Percentiles rank a stretch among this genome's conserved stretches.
phyloP scores from a whole-genome alignment of 1,139 yeast species.

The Debaryomyces robertsiae region DNA sequence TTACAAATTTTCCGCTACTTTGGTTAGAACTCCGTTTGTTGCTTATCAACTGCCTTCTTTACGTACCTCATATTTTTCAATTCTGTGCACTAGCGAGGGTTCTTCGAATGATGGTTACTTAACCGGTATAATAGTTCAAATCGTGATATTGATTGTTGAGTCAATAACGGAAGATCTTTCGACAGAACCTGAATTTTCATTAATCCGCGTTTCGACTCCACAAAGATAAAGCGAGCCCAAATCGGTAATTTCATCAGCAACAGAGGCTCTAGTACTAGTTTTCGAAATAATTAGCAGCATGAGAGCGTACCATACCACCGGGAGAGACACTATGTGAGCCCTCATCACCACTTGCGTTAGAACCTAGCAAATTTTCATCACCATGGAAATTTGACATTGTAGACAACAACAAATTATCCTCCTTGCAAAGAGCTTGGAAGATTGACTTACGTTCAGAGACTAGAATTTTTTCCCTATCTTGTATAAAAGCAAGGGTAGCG shows the following conservation, averaged over 20 bases:
- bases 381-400: not conserved
- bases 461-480: slow-evolving; percentile 16
- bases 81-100: slow-evolving; percentile 1
- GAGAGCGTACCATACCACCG: not conserved
- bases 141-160: not conserved
- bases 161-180: not conserved
- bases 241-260: too few species aligned
- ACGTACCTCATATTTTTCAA: slow-evolving; percentile 15
- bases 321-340: not conserved
- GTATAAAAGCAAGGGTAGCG: slow-evolving; percentile 17
- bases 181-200: slow-evolving; percentile 3
- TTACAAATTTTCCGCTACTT: slow-evolving; percentile 82
- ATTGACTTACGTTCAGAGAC: slow-evolving; percentile 15
- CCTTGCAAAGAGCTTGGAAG: slow-evolving; percentile 19
- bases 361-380: slow-evolving; percentile 5
- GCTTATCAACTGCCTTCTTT: not conserved
- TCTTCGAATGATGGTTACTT: not conserved
- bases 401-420: slow-evolving; percentile 16
- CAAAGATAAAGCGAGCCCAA: not conserved
- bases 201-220: slow-evolving; percentile 8
- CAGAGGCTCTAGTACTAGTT: not conserved
- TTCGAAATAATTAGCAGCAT: slow-evolving; percentile 3
- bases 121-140: not conserved
- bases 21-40: too few species aligned
- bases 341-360: slow-evolving; percentile 4